These are phyloP conservation scores for Lotmaria passim DNA, from an alignment of 208 protist genomes.

Conservation along the genomic window DNA sequence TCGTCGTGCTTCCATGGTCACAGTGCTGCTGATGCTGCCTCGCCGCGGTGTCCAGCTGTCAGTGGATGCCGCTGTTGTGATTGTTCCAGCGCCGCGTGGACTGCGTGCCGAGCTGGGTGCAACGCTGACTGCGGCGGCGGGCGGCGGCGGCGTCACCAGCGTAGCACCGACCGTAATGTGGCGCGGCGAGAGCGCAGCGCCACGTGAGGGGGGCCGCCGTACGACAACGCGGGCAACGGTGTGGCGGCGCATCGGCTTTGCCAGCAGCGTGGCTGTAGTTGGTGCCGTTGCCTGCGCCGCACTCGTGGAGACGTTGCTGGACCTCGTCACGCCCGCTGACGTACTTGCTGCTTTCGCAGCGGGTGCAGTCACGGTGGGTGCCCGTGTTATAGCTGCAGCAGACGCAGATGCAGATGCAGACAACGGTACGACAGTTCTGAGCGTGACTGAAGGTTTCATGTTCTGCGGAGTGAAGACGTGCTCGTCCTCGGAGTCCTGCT, in stretches of 20 bases:
- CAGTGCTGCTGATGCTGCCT: slow-evolving; percentile 8
- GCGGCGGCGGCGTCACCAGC: slow-evolving; percentile 2
- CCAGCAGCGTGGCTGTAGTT: not conserved
- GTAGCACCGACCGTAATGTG: slow-evolving; percentile 7
- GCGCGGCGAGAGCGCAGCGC: slow-evolving; percentile 4
- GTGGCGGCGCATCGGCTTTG: not conserved
- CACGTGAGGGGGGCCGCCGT: not conserved
- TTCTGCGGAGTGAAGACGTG: no score
- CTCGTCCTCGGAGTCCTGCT: not conserved
- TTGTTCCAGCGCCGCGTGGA: not conserved
- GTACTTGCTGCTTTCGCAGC: no score
- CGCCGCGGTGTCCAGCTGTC: slow-evolving; percentile 12
- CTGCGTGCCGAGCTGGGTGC: not conserved
- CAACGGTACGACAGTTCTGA: no score
- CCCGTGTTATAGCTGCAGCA: not conserved
- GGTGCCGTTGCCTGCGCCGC: not conserved
- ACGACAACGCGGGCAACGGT: not conserved
- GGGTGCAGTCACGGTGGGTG: not conserved
- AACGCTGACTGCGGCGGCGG: not conserved
- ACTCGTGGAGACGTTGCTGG: no score
- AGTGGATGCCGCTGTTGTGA: not conserved
- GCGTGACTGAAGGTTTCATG: no score
- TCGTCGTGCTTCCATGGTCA: not conserved
- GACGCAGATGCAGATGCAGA: not conserved
- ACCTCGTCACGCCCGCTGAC: no score